Conservation (phyloP, 257 asterid genomes). For the Salvia rosmarinus region DNA sequence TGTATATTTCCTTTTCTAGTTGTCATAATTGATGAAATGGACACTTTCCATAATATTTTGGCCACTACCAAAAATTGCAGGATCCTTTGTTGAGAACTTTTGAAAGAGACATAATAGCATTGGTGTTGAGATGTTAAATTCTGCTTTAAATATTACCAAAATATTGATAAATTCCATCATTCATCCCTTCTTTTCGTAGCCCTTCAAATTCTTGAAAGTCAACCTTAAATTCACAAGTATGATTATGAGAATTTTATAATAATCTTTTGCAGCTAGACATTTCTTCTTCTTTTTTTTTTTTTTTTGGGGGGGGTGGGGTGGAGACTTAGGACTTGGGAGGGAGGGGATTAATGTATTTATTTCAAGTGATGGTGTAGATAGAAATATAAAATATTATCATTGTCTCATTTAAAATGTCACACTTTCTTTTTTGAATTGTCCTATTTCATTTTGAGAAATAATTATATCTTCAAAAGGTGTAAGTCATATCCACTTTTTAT, state of each 20-base stretch:
- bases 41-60: slow-evolving; percentile 50
- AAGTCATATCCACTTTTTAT: too few species aligned
- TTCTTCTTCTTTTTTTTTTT: neutral
- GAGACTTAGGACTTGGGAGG: too few species aligned
- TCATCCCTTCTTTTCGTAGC: neutral
- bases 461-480: too few species aligned
- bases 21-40: slow-evolving; percentile 52
- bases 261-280: slow-evolving; percentile 17
- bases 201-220: slow-evolving; percentile 31
- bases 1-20: slow-evolving; percentile 28
- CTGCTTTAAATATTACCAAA: slow-evolving; percentile 28
- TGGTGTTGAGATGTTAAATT: slow-evolving; percentile 34
- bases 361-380: too few species aligned
- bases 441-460: too few species aligned
- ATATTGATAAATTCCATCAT: slow-evolving; percentile 28
- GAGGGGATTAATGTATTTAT: too few species aligned
- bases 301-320: neutral
- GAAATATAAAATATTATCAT: too few species aligned
- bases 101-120: slow-evolving; percentile 42
- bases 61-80: slow-evolving; percentile 48
- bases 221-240: slow-evolving; percentile 25
- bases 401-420: too few species aligned
- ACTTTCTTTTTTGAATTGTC: too few species aligned
- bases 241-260: slow-evolving; percentile 3
- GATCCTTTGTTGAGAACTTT: slow-evolving; percentile 37